A percentile compares a stretch with the other conserved stretches of the same genome.
Evolutionary conservation across 1,139 yeast species (phyloP).

Genomic region (Taphrina confusa): DNA sequence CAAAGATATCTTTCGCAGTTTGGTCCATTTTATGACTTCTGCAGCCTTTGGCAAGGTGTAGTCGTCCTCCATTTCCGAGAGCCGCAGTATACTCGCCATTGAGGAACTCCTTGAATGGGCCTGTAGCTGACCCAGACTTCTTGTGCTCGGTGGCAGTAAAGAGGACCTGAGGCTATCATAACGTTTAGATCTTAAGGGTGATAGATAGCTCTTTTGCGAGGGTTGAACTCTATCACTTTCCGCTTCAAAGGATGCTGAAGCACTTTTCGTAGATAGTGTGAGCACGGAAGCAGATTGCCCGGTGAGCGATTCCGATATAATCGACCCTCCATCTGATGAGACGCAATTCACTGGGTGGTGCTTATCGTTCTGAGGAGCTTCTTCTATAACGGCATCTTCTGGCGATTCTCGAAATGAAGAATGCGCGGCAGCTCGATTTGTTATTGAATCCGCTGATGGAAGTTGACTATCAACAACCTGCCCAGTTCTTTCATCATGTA

Average conservation of each 20-base stretch:
- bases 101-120: constrained; percentile 35
- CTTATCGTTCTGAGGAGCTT: no score
- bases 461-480: no score
- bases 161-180: constrained; percentile 38
- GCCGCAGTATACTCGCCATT: constrained; percentile 36
- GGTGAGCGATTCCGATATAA: constrained; percentile 2
- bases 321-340: constrained; percentile 41
- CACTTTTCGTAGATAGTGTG: not conserved
- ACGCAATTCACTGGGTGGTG: no score
- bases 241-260: not conserved
- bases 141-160: constrained; percentile 36
- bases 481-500: no score
- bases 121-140: constrained; percentile 35
- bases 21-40: constrained; percentile 52
- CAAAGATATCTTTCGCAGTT: constrained; percentile 50
- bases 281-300: constrained; percentile 17
- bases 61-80: constrained; percentile 35
- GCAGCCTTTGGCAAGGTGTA: constrained; percentile 39
- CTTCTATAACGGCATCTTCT: no score
- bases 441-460: no score
- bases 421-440: no score
- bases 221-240: not conserved
- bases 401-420: no score
- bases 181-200: constrained; percentile 38
- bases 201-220: constrained; percentile 30